Evolutionary conservation across 2,329 filamentous ascomycete genomes (phyloP), one percentile per base, ranked within the genome.

Genomic region (Colletotrichum sidae): DNA sequence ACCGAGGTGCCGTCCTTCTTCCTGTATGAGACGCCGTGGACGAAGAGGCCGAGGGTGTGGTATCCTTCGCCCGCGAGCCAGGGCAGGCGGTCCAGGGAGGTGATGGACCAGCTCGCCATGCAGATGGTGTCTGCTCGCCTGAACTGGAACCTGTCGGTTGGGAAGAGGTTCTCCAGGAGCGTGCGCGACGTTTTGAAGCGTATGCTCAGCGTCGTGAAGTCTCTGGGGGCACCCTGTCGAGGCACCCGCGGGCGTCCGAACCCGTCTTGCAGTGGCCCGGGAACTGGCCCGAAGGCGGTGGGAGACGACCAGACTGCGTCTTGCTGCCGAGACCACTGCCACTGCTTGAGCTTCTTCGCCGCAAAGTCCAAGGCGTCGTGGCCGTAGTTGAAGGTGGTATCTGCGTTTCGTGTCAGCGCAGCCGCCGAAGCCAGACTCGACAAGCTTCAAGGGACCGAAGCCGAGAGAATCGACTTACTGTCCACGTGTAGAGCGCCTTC

Each of bases 51-150:
- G 12, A 88, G 76, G 68, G 84, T 82, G 15, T 77, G 81, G 71
- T 90, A 90, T 1, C 88, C 87, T 0, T 76, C 74, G 2, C 88
- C 88, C 4, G 84, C 87, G 0, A 91, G 81, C 87, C 88, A 90
- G 37, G 83, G 78, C 79, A 90, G 83, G 0, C 83, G 82, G 42
- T 77, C 72, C 2, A 86, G 72, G 1, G 78, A 79, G 0, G 73
- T 85, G 25, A 76, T 74, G 0, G 76, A 78, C 55, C 81, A 76
- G 37, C 76, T 82, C 1, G 80, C 83, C 10, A 77, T 74, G 2
- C 79, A 81, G 2, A 84, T 72, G 0, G 82, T 84, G 4, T 77
- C 79, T 0, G 80, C 78, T 5, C 70, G 74, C 8, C 70, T 75
- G 72, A 86, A 86, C 12, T 71, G 71, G 62, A 79, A 83, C 0